Base-by-base conservation (phyloP, 805 yeast genomes). In the Zygosaccharomyces bisporus region DNA sequence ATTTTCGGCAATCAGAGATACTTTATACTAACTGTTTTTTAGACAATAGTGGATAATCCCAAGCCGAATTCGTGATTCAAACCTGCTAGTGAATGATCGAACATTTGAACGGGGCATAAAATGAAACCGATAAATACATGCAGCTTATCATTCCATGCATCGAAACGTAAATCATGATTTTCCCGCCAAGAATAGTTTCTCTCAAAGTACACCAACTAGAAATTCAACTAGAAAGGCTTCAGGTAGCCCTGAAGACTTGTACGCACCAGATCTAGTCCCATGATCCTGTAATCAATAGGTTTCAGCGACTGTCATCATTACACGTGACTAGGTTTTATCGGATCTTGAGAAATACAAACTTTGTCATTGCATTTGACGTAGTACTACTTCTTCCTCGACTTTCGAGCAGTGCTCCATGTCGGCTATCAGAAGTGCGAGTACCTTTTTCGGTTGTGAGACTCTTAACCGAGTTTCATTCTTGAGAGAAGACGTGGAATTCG, bases 381-480 rank as follows among this genome's bases (percentile, higher is more conserved):
- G n/a, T 27, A 27, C 14, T 27, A 7, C 13, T 14, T 4, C 31
- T 27, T 27, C 27, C 31, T 27, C 13, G 14, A 27, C 16, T 14
- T 3, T 14, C 6, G 16, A 20, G 27, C n/a, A 19, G 6, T 20
- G n/a, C 17, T 12, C 23, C 12, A 37, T 37, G 40, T 37, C 40
- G 31, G 43, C 42, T 20, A 39, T 35, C 32, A 41, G 43, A 27
- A 40, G 35, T 29, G 46, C 44, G 14, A 40, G 38, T 13, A 46
- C 51, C 9, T 58, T 54, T 55, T 79, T 74, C 50, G 82, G 79
- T 4, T 63, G 69, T 18, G 75, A 71, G 43, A 72, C 68, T 6
- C 61, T 80, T 43, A 79, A 80, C 53, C 60, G 84, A 45, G 81
- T 77, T 6, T 76, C 82, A 2, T 80, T 79, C 50, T 58, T 80